Evolutionary conservation across 768 basidiomycete species (phyloP).

Genomic region (Tremella mesenterica): DNA sequence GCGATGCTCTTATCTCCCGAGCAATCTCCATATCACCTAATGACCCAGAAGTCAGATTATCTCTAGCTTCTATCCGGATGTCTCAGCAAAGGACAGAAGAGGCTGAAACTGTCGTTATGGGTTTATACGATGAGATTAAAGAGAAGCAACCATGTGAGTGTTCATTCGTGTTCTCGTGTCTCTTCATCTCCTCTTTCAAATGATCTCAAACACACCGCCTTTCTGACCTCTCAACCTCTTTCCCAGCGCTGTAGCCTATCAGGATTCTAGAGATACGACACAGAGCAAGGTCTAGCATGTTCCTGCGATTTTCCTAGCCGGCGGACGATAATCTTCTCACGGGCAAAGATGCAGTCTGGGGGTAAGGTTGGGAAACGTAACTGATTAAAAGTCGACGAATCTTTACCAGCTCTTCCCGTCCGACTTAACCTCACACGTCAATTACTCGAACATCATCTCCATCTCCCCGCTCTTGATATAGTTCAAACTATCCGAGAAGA

Average conservation of each 20-base stretch:
- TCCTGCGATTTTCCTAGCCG: too few relatives aligned
- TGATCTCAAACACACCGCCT: not conserved
- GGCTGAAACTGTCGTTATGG: slow-evolving; percentile 60
- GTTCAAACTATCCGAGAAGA: slow-evolving; percentile 68
- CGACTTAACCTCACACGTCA: slow-evolving; percentile 69
- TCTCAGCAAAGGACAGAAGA: slow-evolving; percentile 78
- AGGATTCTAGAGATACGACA: not conserved
- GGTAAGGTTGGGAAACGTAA: not conserved
- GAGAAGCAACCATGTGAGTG: slow-evolving; percentile 55
- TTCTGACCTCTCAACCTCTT: not conserved
- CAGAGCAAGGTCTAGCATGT: too few relatives aligned
- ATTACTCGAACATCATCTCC: slow-evolving; percentile 67
- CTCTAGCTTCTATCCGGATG: slow-evolving; percentile 76
- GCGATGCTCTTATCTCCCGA: slow-evolving; percentile 63
- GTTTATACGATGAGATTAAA: slow-evolving; percentile 62
- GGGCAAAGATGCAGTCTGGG: slow-evolving; percentile 4
- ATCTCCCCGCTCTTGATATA: slow-evolving; percentile 63
- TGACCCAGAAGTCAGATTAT: slow-evolving; percentile 69
- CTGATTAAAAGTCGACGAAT: slow-evolving; percentile 53
- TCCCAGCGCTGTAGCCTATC: not conserved
- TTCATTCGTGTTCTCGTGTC: slow-evolving; percentile 8
- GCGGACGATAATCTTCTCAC: too few relatives aligned
- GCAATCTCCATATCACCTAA: slow-evolving; percentile 66
- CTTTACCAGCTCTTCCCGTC: slow-evolving; percentile 61
- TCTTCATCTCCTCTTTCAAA: too few relatives aligned